Evolutionary conservation across 306 rosid genomes (phyloP).

Genomic region (Casuarina cunninghamiana): DNA sequence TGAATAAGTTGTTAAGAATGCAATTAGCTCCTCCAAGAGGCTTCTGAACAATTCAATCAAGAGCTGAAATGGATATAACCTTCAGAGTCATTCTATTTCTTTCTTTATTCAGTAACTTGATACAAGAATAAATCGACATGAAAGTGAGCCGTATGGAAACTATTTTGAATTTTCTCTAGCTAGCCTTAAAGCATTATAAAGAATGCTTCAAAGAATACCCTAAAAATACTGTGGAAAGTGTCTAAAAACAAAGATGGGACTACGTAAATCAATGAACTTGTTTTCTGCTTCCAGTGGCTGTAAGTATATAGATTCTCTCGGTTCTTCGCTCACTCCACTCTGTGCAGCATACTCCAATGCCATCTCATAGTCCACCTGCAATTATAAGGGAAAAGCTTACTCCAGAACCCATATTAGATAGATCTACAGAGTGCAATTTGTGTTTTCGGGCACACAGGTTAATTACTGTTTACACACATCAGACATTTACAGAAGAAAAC

Average conservation of each 20-base stretch:
- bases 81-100: neutral
- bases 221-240: slow-evolving; percentile 35
- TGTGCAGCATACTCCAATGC: slow-evolving; percentile 92
- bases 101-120: neutral
- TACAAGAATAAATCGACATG: neutral
- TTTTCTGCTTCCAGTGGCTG: slow-evolving; percentile 64
- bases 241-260: slow-evolving; percentile 73
- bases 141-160: neutral
- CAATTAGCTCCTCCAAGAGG: too few relatives aligned
- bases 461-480: too few relatives aligned
- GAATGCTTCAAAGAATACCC: slow-evolving; percentile 10
- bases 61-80: neutral
- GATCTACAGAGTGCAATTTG: neutral
- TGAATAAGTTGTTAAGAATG: too few relatives aligned
- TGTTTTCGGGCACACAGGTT: neutral
- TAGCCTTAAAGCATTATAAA: neutral
- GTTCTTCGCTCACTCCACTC: slow-evolving; percentile 91
- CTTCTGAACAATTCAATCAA: too few relatives aligned
- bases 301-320: slow-evolving; percentile 64
- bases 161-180: neutral
- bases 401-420: neutral
- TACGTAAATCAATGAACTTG: slow-evolving; percentile 54
- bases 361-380: slow-evolving; percentile 97
- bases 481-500: too few relatives aligned
- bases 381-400: neutral